Percentiles rank a stretch among this genome's conserved stretches.
Evolutionary conservation across 306 rosid species (phyloP).

Genomic region (Gleditsia sinensis): DNA sequence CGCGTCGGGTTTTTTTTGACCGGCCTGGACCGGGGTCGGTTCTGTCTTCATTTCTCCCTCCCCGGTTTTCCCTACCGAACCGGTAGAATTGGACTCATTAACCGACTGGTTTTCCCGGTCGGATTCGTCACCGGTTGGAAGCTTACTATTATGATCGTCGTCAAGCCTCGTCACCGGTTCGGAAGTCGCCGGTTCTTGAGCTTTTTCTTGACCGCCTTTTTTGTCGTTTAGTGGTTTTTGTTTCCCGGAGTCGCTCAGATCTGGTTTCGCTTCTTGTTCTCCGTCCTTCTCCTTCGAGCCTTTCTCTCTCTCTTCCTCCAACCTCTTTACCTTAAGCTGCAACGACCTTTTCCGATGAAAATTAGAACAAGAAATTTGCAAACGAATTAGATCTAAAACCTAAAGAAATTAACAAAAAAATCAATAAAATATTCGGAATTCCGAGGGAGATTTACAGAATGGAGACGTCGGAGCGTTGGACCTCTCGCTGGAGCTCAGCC

Average conservation of each 20-base stretch:
- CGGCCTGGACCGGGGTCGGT: constrained; percentile 29
- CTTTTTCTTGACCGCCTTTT: constrained; percentile 39
- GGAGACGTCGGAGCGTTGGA: constrained; percentile 63
- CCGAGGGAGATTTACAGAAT: constrained; percentile 50
- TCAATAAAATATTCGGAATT: background rate
- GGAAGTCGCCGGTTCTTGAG: constrained; percentile 33
- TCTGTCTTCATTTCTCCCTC: constrained; percentile 29
- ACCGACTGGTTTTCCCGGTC: constrained; percentile 80
- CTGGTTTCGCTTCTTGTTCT: constrained; percentile 51
- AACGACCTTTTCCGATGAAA: constrained; percentile 51
- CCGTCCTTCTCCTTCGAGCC: constrained; percentile 39
- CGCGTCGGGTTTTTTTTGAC: constrained; percentile 36
- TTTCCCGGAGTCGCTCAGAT: constrained; percentile 56
- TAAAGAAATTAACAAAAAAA: background rate
- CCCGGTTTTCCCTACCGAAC: constrained; percentile 57
- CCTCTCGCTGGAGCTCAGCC: constrained; percentile 67
- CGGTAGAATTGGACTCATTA: constrained; percentile 80
- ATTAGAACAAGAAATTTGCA: background rate
- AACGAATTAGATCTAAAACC: constrained; percentile 48
- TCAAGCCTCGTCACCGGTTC: constrained; percentile 42
- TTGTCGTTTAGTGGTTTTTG: constrained; percentile 48
- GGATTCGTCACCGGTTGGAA: constrained; percentile 52
- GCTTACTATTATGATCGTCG: constrained; percentile 32
- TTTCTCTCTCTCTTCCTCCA: constrained; percentile 60
- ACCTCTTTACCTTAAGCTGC: constrained; percentile 71